These are phyloP conservation scores for Bolboschoenoplectus hybrid DNA, from an alignment of 202 grass and related monocot genomes.

Conservation along the genomic window DNA sequence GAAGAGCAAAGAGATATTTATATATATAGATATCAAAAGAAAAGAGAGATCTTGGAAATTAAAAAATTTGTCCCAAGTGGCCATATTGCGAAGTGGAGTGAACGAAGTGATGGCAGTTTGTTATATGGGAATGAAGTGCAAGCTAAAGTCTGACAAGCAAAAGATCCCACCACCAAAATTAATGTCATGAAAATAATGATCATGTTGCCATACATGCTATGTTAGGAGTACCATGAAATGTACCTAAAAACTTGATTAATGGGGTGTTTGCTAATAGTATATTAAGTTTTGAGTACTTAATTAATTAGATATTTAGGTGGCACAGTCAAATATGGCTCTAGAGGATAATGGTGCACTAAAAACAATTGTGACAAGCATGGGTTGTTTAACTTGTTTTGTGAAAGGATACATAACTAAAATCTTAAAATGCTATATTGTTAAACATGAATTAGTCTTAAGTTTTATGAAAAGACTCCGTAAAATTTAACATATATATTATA, in stretches of 20 bases:
- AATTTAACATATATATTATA: not conserved
- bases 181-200: not conserved
- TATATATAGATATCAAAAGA: not conserved
- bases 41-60: not conserved
- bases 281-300: not conserved
- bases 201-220: not conserved
- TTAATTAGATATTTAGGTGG: not conserved
- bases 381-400: not conserved
- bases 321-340: no score
- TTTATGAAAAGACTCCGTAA: not conserved
- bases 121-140: conserved; percentile 30
- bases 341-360: not conserved
- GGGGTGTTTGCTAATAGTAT: not conserved
- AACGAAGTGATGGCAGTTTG: not conserved
- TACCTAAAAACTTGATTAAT: not conserved
- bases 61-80: conserved; percentile 12
- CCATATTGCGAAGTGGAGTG: not conserved
- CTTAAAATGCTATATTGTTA: not conserved
- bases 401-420: not conserved
- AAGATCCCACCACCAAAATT: not conserved
- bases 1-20: not conserved
- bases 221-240: not conserved
- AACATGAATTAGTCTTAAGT: not conserved
- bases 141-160: conserved; percentile 28
- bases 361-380: not conserved